Evolutionary conservation across 176 grass and related monocot species (phyloP).

Genomic region (Musa troglodytarum): DNA sequence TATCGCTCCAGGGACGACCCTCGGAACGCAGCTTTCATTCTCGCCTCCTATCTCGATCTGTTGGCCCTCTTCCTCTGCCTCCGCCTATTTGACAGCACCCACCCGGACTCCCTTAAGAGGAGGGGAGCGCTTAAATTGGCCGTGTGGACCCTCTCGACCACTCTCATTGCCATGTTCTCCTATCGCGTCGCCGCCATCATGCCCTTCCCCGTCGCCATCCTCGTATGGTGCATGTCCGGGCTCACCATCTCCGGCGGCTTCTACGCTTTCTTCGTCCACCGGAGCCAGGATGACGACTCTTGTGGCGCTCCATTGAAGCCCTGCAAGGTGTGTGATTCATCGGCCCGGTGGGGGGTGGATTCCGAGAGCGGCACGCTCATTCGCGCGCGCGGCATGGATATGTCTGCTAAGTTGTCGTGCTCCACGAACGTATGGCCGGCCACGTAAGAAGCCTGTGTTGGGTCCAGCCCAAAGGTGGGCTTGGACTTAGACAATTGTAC

Average conservation of each 20-base stretch:
- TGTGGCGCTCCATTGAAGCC: no score
- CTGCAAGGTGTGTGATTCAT: no score
- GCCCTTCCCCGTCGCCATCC: slow-evolving; percentile 24
- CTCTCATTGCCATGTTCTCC: slow-evolving; percentile 32
- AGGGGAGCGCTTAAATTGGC: slow-evolving; percentile 3
- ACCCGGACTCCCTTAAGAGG: neutral
- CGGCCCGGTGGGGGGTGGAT: no score
- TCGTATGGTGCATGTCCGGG: slow-evolving; percentile 36
- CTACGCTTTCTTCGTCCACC: slow-evolving; percentile 31
- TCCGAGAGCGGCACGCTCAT: no score
- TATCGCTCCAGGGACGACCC: neutral
- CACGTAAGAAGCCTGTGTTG: no score
- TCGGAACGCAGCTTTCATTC: slow-evolving; percentile 1
- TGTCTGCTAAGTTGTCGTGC: no score
- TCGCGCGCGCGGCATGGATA: no score
- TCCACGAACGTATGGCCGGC: no score
- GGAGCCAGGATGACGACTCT: neutral
- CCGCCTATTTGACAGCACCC: slow-evolving; percentile 9
- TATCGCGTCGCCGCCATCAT: slow-evolving; percentile 27
- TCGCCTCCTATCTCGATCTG: slow-evolving; percentile 2
- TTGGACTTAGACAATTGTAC: no score
- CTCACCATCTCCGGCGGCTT: slow-evolving; percentile 29
- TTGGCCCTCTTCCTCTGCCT: slow-evolving; percentile 18
- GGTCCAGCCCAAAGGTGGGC: no score
- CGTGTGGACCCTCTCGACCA: slow-evolving; percentile 19